Evolutionary conservation across 192 early-diverging fungal species (phyloP).

Genomic region (Backusella tuberculispora): DNA sequence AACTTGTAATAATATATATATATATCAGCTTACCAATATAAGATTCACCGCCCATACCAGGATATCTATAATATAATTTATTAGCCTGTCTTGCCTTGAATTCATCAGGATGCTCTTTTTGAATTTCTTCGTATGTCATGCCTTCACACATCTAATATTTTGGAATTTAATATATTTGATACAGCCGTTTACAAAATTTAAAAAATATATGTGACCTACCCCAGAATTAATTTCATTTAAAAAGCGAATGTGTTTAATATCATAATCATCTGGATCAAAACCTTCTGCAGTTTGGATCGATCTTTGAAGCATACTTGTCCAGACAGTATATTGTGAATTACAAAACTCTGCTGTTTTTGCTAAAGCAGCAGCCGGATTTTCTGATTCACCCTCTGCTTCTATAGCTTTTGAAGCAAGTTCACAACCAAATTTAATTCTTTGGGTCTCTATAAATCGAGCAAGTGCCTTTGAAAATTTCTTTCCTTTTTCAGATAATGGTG

Average conservation of each 20-base stretch:
- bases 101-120: conserved; percentile 78
- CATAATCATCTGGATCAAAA: conserved; percentile 78
- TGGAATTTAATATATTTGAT: neutral
- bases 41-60: conserved; percentile 94
- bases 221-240: conserved; percentile 95
- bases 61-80: conserved; percentile 95
- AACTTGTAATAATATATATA: neutral
- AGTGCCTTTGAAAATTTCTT: conserved; percentile 75
- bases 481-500: conserved; percentile 68
- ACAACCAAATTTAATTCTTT: conserved; percentile 52
- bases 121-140: conserved; percentile 83
- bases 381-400: conserved; percentile 10
- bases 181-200: neutral
- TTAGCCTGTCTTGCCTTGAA: conserved; percentile 76
- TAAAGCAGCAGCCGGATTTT: neutral
- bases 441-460: conserved; percentile 71
- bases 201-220: conserved; percentile 43
- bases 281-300: conserved; percentile 83
- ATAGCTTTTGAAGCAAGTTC: conserved; percentile 34
- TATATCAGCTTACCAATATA: conserved; percentile 50
- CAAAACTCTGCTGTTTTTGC: conserved; percentile 75
- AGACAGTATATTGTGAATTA: conserved; percentile 60
- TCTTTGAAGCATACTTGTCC: conserved; percentile 88
- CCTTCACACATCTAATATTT: conserved; percentile 59
- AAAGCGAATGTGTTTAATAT: conserved; percentile 74